Base-by-base conservation (phyloP, 805 yeast species). In the Candida suzukii region DNA sequence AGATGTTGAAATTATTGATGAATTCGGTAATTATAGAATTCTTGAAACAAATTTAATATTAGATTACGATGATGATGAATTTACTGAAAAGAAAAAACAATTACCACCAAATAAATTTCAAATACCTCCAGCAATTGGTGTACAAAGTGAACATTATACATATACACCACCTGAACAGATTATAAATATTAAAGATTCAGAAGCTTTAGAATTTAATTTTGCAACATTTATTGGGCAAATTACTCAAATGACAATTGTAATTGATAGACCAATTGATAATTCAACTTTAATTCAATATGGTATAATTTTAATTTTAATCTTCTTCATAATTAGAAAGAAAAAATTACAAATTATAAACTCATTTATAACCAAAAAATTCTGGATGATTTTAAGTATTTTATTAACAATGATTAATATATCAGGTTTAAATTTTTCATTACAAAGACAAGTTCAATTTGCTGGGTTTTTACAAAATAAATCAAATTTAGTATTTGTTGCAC, bases 351-450 rank as follows among this genome's bases (percentile, higher is more conserved):
- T 58, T 41, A 50, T 40, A 39, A 16, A 40, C 38, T 8, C 17
- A 17, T 21, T 28, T 39, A 35, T 39, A 13, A 35, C 29, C n/a
- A 5, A 25, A 8, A 35, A 38, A 22, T 9, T 52, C 37, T 40
- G 48, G 41, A 12, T 48, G 51, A 47, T 65, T 19, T n/a, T 69
- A 1, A 50, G 73, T 2, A 57, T 79, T 5, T 34, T 45, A 1
- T 25, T 66, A 1, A 68, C 78, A 13, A 54, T 74, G 32, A 43
- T 70, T 1, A 72, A 76, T 39, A 59, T 74, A 11, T 69, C 83
- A 28, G 95, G 95, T 1, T 74, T 74, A 48, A 80, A 76, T 61
- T 85, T 78, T 54, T 72, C 83, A 1, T 59, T 71, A 21, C 78
- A 80, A 40, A 68, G 80, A 48, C 68, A 70, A 1, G 76, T 79